Evolutionary conservation across 352 stramenopile species (phyloP).

Genomic region (Pythium phragmitis): DNA sequence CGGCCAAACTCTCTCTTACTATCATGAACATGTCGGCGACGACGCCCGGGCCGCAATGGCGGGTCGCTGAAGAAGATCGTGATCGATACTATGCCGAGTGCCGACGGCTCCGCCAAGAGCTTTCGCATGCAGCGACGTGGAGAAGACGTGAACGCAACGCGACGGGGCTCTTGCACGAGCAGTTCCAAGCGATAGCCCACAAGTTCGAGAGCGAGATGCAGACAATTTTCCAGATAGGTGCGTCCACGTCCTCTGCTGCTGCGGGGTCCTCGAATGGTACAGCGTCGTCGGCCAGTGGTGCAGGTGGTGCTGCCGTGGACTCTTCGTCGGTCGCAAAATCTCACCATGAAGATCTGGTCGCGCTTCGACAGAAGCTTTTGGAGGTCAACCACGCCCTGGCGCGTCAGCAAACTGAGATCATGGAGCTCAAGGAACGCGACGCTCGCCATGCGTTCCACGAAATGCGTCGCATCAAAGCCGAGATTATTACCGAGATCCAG

Average conservation of each 20-base stretch:
- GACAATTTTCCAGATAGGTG: conserved; percentile 36
- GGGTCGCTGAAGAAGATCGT: conserved; percentile 55
- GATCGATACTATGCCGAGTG: conserved; percentile 71
- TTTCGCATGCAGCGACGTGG: conserved; percentile 48
- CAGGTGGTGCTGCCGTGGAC: conserved; percentile 1
- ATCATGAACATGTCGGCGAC: conserved; percentile 32
- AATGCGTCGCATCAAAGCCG: conserved; percentile 60
- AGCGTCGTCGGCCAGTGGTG: background rate
- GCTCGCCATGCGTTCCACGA: conserved; percentile 59
- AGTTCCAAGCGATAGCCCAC: conserved; percentile 56
- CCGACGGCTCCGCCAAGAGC: conserved; percentile 60
- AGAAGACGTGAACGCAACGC: conserved; percentile 46
- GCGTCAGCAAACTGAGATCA: conserved; percentile 60
- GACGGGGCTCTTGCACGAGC: conserved; percentile 33
- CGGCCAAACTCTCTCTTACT: conserved; percentile 43
- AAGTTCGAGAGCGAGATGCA: conserved; percentile 60
- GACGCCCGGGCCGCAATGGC: conserved; percentile 35
- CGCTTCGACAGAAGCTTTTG: conserved; percentile 60
- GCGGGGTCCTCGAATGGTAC: conserved; percentile 8
- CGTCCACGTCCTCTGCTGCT: conserved; percentile 22
- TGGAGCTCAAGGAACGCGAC: conserved; percentile 65
- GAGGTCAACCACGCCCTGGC: conserved; percentile 65
- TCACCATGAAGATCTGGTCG: conserved; percentile 47
- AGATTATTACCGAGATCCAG: conserved; percentile 58
- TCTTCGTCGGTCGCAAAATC: conserved; percentile 22